These are phyloP conservation scores for Stemphylium beticola DNA, from an alignment of 2,329 filamentous ascomycete genomes.

Conservation along the genomic window DNA sequence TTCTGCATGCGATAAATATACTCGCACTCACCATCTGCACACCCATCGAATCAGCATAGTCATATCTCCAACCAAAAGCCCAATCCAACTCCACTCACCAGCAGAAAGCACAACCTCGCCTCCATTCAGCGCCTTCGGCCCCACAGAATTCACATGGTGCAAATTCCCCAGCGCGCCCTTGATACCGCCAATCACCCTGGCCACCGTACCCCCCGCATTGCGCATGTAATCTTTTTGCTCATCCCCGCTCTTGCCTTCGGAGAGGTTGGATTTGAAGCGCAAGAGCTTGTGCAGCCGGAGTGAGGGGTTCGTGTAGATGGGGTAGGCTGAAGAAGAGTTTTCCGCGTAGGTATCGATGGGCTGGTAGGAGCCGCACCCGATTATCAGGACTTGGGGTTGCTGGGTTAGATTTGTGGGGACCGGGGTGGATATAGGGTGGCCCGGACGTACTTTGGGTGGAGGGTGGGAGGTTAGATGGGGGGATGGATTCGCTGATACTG, in stretches of 20 bases:
- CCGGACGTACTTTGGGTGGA: slow-evolving; percentile 25
- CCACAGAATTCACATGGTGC: slow-evolving; percentile 25
- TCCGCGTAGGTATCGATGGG: slow-evolving; percentile 29
- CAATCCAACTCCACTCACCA: slow-evolving; percentile 9
- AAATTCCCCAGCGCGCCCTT: slow-evolving; percentile 26
- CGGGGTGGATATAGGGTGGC: not conserved
- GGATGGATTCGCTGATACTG: slow-evolving; percentile 24
- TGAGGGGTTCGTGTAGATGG: slow-evolving; percentile 33
- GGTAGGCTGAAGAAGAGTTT: slow-evolving; percentile 24
- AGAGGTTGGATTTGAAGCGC: slow-evolving; percentile 28
- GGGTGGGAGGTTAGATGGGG: slow-evolving; percentile 23
- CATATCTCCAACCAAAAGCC: not conserved
- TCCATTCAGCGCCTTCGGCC: slow-evolving; percentile 32
- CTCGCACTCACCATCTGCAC: slow-evolving; percentile 28
- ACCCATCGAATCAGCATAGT: not conserved
- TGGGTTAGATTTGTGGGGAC: not conserved
- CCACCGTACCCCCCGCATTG: slow-evolving; percentile 20
- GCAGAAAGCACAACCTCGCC: slow-evolving; percentile 28
- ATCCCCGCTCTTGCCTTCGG: slow-evolving; percentile 17
- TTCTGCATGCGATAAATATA: slow-evolving; percentile 38
- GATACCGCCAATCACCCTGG: slow-evolving; percentile 23
- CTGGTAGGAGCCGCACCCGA: slow-evolving; percentile 33
- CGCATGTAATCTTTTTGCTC: slow-evolving; percentile 32
- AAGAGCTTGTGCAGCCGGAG: slow-evolving; percentile 25
- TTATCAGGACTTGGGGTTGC: slow-evolving; percentile 21